These are phyloP conservation scores for Phalaenopsis hybrid DNA, from an alignment of 116 monocot species.

Conservation along the genomic window DNA sequence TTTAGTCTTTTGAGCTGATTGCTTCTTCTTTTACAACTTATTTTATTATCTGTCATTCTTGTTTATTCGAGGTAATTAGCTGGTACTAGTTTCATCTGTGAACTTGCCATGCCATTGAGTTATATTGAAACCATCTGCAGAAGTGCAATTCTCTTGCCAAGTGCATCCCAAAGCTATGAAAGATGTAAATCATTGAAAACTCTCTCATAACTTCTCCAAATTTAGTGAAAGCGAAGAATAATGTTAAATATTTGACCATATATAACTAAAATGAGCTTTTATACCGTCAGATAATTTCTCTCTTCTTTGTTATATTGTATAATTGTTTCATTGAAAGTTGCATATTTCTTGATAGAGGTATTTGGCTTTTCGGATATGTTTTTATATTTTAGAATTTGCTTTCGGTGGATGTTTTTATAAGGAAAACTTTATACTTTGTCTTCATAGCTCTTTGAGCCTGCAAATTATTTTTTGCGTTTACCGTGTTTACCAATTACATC, in stretches of 20 bases:
- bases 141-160: too few relatives aligned
- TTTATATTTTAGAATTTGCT: neutral
- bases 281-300: neutral
- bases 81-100: neutral
- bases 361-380: neutral
- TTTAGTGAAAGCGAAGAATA: too few relatives aligned
- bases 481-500: too few relatives aligned
- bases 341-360: neutral
- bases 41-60: neutral
- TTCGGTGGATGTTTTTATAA: too few relatives aligned
- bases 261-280: neutral
- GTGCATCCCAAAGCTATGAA: too few relatives aligned
- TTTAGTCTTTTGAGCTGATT: neutral
- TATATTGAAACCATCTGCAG: too few relatives aligned
- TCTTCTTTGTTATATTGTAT: neutral
- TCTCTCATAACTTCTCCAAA: too few relatives aligned
- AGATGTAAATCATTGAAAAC: too few relatives aligned
- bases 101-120: neutral
- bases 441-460: too few relatives aligned
- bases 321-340: neutral
- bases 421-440: too few relatives aligned
- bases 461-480: too few relatives aligned
- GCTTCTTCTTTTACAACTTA: neutral
- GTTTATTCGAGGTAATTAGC: neutral
- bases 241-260: neutral